These are phyloP conservation scores for Vaccinium darrowii DNA, from an alignment of 148 eudicot species.

Conservation along the genomic window DNA sequence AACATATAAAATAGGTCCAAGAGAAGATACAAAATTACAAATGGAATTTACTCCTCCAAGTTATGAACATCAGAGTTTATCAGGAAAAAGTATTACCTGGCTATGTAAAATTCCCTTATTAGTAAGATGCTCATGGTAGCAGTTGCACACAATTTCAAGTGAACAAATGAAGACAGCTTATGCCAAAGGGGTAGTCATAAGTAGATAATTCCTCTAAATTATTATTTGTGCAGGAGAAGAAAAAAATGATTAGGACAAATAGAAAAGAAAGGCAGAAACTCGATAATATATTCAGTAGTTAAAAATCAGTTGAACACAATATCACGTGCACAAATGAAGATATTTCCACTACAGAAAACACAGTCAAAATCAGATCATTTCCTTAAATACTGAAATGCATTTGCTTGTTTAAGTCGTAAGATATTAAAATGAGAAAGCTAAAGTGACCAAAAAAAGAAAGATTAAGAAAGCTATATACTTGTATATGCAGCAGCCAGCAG, in stretches of 20 bases:
- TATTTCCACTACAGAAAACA: neutral
- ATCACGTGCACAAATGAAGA: neutral
- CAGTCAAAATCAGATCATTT: neutral
- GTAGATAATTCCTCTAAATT: neutral
- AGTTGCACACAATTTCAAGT: neutral
- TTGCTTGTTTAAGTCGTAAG: neutral
- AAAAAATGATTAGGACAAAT: neutral
- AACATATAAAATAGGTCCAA: neutral
- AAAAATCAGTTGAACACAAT: neutral
- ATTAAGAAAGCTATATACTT: neutral
- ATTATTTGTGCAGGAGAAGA: neutral
- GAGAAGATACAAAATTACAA: neutral
- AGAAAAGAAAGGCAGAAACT: neutral
- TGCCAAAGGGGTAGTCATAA: neutral
- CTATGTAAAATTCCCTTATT: neutral
- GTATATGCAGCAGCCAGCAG: neutral
- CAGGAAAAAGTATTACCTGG: neutral
- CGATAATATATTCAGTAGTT: neutral
- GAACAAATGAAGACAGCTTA: neutral
- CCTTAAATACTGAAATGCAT: neutral
- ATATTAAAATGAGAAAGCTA: neutral
- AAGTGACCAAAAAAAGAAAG: too few relatives aligned
- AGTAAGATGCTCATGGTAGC: neutral
- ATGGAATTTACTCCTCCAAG: too few relatives aligned
- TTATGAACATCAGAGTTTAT: neutral